These are phyloP conservation scores for Quambalaria eucalypti DNA, from an alignment of 1,284 basidiomycete genomes.

Conservation along the genomic window DNA sequence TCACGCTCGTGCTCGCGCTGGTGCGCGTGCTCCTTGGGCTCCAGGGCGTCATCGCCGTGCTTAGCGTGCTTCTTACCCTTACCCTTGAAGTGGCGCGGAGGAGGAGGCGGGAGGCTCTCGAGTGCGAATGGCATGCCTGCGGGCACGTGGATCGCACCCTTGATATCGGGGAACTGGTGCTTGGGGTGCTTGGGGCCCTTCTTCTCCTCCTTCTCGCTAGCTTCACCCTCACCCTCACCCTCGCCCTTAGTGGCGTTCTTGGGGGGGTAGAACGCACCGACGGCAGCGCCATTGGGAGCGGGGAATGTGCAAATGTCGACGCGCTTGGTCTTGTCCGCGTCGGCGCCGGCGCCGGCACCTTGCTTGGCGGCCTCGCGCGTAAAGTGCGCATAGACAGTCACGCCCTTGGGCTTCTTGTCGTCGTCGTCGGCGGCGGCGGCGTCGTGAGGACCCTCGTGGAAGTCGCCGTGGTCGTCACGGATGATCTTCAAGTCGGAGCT, in stretches of 20 bases:
- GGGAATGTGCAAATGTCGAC: constrained; percentile 8
- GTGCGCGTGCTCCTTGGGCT: too few relatives aligned
- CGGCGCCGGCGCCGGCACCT: constrained; percentile 10
- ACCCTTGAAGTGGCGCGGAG: too few relatives aligned
- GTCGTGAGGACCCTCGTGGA: neutral
- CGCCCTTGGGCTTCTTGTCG: constrained; percentile 8
- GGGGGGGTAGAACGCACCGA: neutral
- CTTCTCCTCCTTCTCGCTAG: too few relatives aligned
- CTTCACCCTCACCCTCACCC: too few relatives aligned
- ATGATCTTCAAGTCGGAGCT: neutral
- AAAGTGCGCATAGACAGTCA: constrained; percentile 15
- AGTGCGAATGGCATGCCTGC: neutral
- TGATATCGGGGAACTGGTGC: neutral
- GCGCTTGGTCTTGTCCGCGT: constrained; percentile 8
- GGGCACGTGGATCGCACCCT: neutral
- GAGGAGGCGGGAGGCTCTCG: neutral
- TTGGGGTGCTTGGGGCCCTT: neutral
- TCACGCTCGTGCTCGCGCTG: too few relatives aligned
- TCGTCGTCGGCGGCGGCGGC: constrained; percentile 6
- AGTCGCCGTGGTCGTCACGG: too few relatives aligned
- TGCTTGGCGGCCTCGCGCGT: constrained; percentile 23
- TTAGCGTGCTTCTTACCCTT: too few relatives aligned
- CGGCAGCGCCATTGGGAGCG: constrained; percentile 5
- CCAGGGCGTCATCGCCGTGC: too few relatives aligned
- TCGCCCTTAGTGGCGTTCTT: neutral